Percentiles rank a stretch among this genome's conserved stretches.
Evolutionary conservation across 164 flowering plant genomes (phyloP).

Genomic region (Stephania yunnanensis): DNA sequence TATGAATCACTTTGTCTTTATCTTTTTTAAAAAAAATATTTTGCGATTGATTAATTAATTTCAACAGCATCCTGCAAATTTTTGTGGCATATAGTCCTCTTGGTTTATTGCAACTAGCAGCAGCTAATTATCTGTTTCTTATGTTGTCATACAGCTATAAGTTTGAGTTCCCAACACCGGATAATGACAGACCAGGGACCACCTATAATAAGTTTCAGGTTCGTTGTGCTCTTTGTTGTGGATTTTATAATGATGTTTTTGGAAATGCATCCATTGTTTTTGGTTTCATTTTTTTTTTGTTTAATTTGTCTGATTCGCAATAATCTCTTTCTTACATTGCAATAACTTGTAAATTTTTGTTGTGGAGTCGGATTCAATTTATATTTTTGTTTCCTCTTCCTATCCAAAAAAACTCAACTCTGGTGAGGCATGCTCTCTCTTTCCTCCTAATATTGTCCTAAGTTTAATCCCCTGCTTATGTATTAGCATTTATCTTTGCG

Average conservation of each 20-base stretch:
- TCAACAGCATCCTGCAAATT: neutral
- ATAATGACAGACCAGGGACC: conserved; percentile 92
- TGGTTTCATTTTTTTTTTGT: no score
- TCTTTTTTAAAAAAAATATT: neutral
- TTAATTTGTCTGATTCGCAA: neutral
- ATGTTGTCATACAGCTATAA: conserved; percentile 65
- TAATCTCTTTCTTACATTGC: no score
- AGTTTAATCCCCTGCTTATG: neutral
- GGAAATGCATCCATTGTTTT: neutral
- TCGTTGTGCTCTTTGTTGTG: conserved; percentile 7
- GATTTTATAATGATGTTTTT: neutral
- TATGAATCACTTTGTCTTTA: conserved; percentile 29
- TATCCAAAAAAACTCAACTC: no score
- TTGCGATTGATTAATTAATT: neutral
- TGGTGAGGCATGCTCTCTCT: neutral
- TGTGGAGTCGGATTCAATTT: neutral
- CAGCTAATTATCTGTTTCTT: conserved; percentile 1
- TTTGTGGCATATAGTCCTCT: neutral
- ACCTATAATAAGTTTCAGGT: conserved; percentile 99
- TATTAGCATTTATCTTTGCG: neutral
- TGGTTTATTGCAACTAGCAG: neutral
- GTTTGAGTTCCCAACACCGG: conserved; percentile 97
- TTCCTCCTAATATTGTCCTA: neutral
- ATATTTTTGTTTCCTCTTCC: neutral
- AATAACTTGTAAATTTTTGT: neutral